Evolutionary conservation across 345 rosid species (phyloP).

Genomic region (Salix dunnii): DNA sequence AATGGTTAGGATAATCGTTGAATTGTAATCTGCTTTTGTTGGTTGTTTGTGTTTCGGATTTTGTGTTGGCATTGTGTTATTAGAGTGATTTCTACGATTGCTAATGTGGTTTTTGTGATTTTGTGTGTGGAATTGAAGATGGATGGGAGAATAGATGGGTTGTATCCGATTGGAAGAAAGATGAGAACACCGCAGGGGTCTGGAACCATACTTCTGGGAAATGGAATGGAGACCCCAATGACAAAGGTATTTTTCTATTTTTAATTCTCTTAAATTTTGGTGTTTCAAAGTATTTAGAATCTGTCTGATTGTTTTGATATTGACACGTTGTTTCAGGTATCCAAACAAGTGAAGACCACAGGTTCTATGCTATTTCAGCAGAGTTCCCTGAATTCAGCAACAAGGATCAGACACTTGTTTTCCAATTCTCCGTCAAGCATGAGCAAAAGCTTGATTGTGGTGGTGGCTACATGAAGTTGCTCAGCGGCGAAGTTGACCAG

Average conservation of each 20-base stretch:
- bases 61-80: not conserved
- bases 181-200: conserved; percentile 79
- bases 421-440: conserved; percentile 97
- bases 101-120: not conserved
- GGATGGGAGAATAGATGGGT: conserved; percentile 98
- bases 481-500: conserved; percentile 85
- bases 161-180: conserved; percentile 86
- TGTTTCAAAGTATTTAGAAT: not conserved
- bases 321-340: conserved; percentile 51
- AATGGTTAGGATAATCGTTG: not conserved
- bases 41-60: not conserved
- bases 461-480: conserved; percentile 99
- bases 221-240: conserved; percentile 83
- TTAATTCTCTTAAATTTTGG: not conserved
- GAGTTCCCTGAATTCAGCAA: conserved; percentile 88
- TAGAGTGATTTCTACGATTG: not conserved
- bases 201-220: conserved; percentile 94
- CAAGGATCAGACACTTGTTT: conserved; percentile 86
- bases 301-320: not conserved
- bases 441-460: conserved; percentile 99
- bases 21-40: not conserved
- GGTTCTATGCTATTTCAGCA: conserved; percentile 96
- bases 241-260: conserved; percentile 58
- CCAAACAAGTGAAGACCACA: conserved; percentile 95
- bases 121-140: conserved; percentile 33